phyloP scores from a whole-genome alignment of 192 early-diverging fungal genomes.

The Coemansia sp. region DNA sequence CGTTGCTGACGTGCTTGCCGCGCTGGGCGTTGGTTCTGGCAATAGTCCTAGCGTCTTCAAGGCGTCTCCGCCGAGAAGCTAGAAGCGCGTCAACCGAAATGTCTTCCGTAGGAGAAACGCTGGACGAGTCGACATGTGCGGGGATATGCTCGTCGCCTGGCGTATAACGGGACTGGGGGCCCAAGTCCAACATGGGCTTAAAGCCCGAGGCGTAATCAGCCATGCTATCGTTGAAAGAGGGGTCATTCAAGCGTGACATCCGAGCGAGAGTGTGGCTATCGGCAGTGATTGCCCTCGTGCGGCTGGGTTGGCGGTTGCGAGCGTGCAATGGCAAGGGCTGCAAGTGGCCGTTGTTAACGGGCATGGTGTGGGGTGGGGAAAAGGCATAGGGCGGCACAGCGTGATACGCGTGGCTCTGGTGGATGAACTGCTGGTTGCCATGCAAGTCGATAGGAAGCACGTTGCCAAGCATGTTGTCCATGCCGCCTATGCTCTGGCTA shows the following conservation, averaged over 20 bases:
- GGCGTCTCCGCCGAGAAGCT: slow-evolving; percentile 40
- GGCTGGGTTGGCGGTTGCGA: slow-evolving; percentile 2
- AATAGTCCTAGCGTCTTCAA: slow-evolving; percentile 48
- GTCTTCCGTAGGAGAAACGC: not conserved
- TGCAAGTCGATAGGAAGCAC: slow-evolving; percentile 21
- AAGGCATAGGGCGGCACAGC: slow-evolving; percentile 6
- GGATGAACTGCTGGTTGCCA: slow-evolving; percentile 12
- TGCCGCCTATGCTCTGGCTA: not conserved
- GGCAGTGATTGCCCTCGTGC: slow-evolving; percentile 31
- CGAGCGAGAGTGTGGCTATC: slow-evolving; percentile 21
- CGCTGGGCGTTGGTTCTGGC: slow-evolving; percentile 45
- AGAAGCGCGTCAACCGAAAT: slow-evolving; percentile 34
- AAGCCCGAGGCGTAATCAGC: not conserved
- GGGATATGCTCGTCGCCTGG: slow-evolving; percentile 1
- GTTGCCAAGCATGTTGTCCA: slow-evolving; percentile 19
- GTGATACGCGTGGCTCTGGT: slow-evolving; percentile 10
- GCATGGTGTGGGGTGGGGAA: not conserved
- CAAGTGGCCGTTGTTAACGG: slow-evolving; percentile 2
- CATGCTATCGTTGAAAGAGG: slow-evolving; percentile 4
- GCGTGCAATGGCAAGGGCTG: not conserved
- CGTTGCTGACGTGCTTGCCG: slow-evolving; percentile 10
- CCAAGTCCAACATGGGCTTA: not conserved
- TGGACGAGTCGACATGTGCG: not conserved
- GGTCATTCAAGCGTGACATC: not conserved
- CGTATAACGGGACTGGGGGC: not conserved